A percentile compares a stretch with the other conserved stretches of the same genome.
phyloP scores from a whole-genome alignment of 108 stramenopile genomes.

The Pseudonitzschia delicatissima region DNA sequence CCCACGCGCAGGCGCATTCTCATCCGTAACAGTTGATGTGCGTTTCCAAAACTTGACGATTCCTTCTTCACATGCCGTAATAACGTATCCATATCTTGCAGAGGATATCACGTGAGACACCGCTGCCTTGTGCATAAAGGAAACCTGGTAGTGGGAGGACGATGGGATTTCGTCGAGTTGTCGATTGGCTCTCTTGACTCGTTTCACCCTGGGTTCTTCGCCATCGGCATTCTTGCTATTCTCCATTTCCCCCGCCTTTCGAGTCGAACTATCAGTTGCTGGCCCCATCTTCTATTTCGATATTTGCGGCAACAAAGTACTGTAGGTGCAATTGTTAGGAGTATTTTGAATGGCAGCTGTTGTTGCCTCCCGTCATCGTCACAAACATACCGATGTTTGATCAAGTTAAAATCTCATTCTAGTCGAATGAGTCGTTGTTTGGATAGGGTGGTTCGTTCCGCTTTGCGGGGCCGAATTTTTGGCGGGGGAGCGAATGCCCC shows the following conservation, averaged over 20 bases:
- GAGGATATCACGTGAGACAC: conserved; percentile 79
- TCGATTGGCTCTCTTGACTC: background rate
- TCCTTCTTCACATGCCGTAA: conserved; percentile 89
- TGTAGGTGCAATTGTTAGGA: no score
- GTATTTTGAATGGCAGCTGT: no score
- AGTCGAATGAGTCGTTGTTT: no score
- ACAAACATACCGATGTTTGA: no score
- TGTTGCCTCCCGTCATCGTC: no score
- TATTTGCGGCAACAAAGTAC: no score
- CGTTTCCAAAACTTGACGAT: conserved; percentile 99
- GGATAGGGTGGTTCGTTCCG: no score
- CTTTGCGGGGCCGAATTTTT: no score
- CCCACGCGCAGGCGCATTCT: background rate
- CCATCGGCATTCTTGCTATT: background rate
- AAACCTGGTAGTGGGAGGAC: conserved; percentile 68
- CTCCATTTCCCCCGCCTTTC: background rate
- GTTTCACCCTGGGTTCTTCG: background rate
- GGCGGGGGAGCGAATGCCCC: no score
- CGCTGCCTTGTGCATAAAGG: conserved; percentile 91
- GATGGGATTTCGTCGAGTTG: conserved; percentile 50
- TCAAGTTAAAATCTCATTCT: no score
- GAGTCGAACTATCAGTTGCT: background rate
- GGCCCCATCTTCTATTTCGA: background rate
- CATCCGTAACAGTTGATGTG: conserved; percentile 28
- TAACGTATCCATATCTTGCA: conserved; percentile 81